Evolutionary conservation across 2,329 filamentous ascomycete genomes (phyloP), one percentile per base, ranked within the genome.

Genomic region (Phialemonium atrogriseum): DNA sequence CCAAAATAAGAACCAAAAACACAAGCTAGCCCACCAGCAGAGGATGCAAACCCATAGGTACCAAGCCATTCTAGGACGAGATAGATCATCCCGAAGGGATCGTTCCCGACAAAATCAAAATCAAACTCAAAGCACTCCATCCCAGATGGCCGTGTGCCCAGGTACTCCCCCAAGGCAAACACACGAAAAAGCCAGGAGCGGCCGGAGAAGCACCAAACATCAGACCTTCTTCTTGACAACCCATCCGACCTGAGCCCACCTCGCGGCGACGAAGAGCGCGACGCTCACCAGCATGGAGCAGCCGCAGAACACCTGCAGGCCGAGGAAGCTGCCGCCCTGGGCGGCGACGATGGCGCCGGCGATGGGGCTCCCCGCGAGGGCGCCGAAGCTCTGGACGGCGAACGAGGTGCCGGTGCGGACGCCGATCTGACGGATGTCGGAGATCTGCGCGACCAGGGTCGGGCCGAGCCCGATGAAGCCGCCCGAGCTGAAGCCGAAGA

Each of bases 401-500:
- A 77, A 79, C 30, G 70, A 59, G 0, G 66, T 64, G 1, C 77
- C 77, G 1, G 61, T 71, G 8, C 77, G 59, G 1, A 73, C 59
- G 2, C 77, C 77, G 10, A 80, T 70, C 46, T 77, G 63, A 3
- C 66, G 58, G 33, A 77, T 64, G 28, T 76, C 70, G 1, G 66
- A 70, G 36, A 80, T 73, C 43, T 80, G 73, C 1, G 71, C 73
- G 6, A 81, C 55, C 7, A 76, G 55, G 0, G 71, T 61, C 0
- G 76, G 70, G 1, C 63, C 56, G 11, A 84, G 54, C 2, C 69
- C 69, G 29, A 81, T 69, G 43, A 74, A 79, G 4, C 70, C 70
- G 10, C 80, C 80, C 1, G 72, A 77, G 10, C 64, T 62, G 50
- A 84, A 80, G 5, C 79, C 80, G 41, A 77, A 84, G 2, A 81